A percentile compares a stretch with the other conserved stretches of the same genome.
phyloP scores from a whole-genome alignment of 371 early-diverging fungal species.

The Zopfochytrium polystomum region DNA sequence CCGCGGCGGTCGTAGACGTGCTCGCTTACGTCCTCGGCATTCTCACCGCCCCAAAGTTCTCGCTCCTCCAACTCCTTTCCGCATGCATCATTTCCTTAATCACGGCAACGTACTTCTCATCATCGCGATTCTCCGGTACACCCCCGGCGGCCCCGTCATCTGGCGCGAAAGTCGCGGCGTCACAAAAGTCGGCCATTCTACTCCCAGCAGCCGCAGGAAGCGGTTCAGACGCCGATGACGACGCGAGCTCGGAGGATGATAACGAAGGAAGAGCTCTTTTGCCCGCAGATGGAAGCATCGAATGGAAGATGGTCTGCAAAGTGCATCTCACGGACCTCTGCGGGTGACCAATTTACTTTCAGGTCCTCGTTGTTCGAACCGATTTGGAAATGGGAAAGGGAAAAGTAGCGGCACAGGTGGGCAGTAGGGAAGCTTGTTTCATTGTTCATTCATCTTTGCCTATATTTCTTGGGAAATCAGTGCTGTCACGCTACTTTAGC shows the following conservation, averaged over 20 bases:
- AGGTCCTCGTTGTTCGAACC: slow-evolving; percentile 57
- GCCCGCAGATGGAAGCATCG: background rate
- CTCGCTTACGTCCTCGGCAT: background rate
- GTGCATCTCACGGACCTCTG: background rate
- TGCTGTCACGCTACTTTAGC: slow-evolving; percentile 93
- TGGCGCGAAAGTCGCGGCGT: background rate
- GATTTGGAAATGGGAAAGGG: slow-evolving; percentile 96
- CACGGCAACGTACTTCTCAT: background rate
- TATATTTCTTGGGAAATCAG: slow-evolving; percentile 29
- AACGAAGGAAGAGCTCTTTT: background rate
- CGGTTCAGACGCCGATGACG: slow-evolving; percentile 14
- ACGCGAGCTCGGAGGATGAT: background rate
- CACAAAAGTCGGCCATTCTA: background rate
- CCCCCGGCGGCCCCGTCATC: background rate
- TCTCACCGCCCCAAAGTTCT: slow-evolving; percentile 11
- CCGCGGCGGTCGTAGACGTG: no score
- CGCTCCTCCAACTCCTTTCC: slow-evolving; percentile 15
- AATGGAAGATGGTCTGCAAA: slow-evolving; percentile 30
- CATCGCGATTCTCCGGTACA: background rate
- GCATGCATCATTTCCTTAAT: slow-evolving; percentile 6
- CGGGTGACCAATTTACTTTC: no score
- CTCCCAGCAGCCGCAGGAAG: background rate
- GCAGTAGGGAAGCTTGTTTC: background rate
- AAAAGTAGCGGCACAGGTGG: slow-evolving; percentile 85
- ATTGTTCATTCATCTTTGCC: slow-evolving; percentile 25